A percentile compares a stretch with the other conserved stretches of the same genome.
Conservation (phyloP, 371 early-diverging fungal genomes). For the Batkoa obscura region DNA sequence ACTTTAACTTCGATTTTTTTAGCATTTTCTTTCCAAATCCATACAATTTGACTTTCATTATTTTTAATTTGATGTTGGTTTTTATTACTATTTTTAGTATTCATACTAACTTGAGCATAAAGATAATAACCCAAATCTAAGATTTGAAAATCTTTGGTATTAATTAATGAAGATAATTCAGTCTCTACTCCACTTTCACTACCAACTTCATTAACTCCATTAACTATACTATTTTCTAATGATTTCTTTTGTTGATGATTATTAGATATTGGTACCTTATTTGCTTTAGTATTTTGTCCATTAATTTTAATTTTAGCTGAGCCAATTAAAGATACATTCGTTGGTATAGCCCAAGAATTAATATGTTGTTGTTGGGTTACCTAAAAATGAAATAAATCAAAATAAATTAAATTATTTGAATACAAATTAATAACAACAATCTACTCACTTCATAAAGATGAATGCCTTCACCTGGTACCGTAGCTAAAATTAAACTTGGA, state of each 20-base stretch:
- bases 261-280: too few relatives aligned
- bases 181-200: conserved; percentile 3
- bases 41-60: too few relatives aligned
- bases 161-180: background rate
- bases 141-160: conserved; percentile 3
- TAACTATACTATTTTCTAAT: too few relatives aligned
- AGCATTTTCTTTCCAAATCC: too few relatives aligned
- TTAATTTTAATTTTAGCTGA: background rate
- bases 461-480: conserved; percentile 2
- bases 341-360: conserved; percentile 1
- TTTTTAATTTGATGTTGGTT: too few relatives aligned
- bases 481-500: background rate
- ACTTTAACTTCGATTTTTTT: too few relatives aligned
- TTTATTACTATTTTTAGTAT: too few relatives aligned
- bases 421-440: too few relatives aligned
- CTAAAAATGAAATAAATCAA: background rate
- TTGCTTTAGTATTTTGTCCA: background rate
- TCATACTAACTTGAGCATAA: too few relatives aligned
- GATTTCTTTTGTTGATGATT: too few relatives aligned
- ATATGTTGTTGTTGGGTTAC: background rate
- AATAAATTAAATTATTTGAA: background rate
- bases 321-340: background rate
- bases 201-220: background rate
- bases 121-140: background rate
- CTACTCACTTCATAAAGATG: conserved; percentile 2